Evolutionary conservation across 139 green algal genomes (phyloP), one percentile per base, ranked within the genome.

Genomic region (Chlorella ohadii): DNA sequence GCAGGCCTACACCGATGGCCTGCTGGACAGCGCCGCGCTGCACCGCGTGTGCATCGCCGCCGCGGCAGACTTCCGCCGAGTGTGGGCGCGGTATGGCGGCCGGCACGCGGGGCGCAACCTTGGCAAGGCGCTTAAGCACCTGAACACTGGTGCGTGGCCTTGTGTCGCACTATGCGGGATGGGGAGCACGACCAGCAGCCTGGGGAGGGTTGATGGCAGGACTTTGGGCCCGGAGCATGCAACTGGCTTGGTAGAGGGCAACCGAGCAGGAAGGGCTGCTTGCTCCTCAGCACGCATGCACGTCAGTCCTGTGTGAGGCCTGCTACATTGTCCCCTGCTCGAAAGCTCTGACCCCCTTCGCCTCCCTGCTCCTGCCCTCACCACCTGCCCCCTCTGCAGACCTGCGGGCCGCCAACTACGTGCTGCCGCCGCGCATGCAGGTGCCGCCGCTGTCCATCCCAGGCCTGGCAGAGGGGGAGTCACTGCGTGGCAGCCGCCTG

Each of bases 21-120:
- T 93, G 61, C 56, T 93, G 34, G 85, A 89, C 63, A 36, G 34
- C 1, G 71, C 81, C 0, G 87, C 78, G 17, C 84, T 93, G 59
- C 77, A 86, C 67, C 79, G 47, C 5, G 79, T 92, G 31, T 86
- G 41, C 16, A 38, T 80, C n/a, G 70, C 82, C 0, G 90, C 87
- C 27, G 59, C 56, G 1, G 57, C 41, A 22, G 87, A 90, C 57
- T 87, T 88, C 70, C 47, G 78, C 33, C 83, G 72, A 13, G 82
- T 88, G 36, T 86, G 41, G 36, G 78, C 77, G 44, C 82, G 87
- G 3, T 86, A 86, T n/a, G 56, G 34, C 55, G 86, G 73, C 27
- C 79, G 85, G 27, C 63, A 79, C 41, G 86, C 86, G 16, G 84
- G 68, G 25, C 77, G 77, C 77, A 72, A 91, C 70, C 82, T 91